Conservation (phyloP, 257 asterid genomes). For the Nicotiana obtusifolia region DNA sequence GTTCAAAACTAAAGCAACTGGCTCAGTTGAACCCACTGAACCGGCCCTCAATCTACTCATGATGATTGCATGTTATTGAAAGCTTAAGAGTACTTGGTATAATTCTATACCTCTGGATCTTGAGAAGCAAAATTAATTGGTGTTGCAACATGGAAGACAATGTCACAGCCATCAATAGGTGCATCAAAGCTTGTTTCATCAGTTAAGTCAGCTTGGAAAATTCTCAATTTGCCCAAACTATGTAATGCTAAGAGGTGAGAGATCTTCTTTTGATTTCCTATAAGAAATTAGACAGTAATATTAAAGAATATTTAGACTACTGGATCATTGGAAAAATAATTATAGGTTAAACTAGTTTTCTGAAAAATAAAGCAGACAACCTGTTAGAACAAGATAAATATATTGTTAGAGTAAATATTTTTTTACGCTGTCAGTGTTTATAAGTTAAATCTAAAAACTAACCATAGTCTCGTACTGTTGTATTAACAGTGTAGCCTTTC, state of each 20-base stretch:
- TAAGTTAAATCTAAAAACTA: background rate
- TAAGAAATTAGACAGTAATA: background rate
- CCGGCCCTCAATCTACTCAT: background rate
- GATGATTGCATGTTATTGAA: background rate
- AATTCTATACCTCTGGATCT: constrained; percentile 17
- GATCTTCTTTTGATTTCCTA: constrained; percentile 17
- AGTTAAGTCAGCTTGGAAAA: constrained; percentile 18
- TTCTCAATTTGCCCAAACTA: constrained; percentile 11
- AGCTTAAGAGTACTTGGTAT: background rate
- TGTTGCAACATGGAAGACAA: constrained; percentile 25
- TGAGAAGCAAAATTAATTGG: constrained; percentile 24
- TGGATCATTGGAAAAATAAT: too few relatives aligned
- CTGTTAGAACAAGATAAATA: too few relatives aligned
- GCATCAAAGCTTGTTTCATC: constrained; percentile 21
- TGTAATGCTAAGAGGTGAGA: constrained; percentile 15
- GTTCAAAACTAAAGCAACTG: background rate
- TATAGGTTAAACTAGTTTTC: too few relatives aligned
- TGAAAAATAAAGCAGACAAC: too few relatives aligned
- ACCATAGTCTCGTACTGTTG: constrained; percentile 19
- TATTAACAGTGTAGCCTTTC: constrained; percentile 21
- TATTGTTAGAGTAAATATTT: too few relatives aligned
- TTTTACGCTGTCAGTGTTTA: too few relatives aligned
- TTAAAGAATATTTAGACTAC: background rate
- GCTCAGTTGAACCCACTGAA: background rate
- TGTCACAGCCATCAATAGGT: constrained; percentile 17